phyloP scores from a whole-genome alignment of 495 filamentous ascomycete species.

The Tetracladium setigerum region DNA sequence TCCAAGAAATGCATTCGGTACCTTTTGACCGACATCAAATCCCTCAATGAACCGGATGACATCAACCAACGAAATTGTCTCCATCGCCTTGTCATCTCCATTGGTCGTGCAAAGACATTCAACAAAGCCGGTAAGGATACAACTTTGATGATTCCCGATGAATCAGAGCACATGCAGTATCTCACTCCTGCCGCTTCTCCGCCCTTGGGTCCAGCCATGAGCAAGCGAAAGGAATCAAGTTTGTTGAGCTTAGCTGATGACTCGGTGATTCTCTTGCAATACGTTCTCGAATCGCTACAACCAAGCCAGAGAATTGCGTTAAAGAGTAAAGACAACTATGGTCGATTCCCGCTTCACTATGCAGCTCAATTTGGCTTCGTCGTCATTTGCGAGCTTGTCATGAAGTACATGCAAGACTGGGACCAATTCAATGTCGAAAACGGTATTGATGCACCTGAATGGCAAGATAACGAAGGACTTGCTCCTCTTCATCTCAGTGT shows the following conservation, averaged over 20 bases:
- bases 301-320: conserved; percentile 63
- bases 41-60: conserved; percentile 79
- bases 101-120: conserved; percentile 68
- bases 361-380: conserved; percentile 92
- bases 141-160: conserved; percentile 32
- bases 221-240: conserved; percentile 40
- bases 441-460: conserved; percentile 75
- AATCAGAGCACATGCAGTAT: conserved; percentile 49
- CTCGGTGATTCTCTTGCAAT: conserved; percentile 63
- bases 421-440: conserved; percentile 73
- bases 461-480: conserved; percentile 90
- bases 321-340: conserved; percentile 63
- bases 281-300: conserved; percentile 63
- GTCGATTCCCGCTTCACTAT: conserved; percentile 87
- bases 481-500: conserved; percentile 89
- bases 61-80: conserved; percentile 91
- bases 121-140: conserved; percentile 34
- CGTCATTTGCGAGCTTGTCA: conserved; percentile 77
- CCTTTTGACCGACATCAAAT: conserved; percentile 57
- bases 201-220: conserved; percentile 49
- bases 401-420: conserved; percentile 84
- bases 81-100: conserved; percentile 83
- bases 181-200: conserved; percentile 71
- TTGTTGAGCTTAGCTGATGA: conserved; percentile 50
- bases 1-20: conserved; percentile 59